Percentiles rank a stretch among this genome's conserved stretches.
Conservation (phyloP, 1,284 basidiomycete species). For the Malassezia sp. region DNA sequence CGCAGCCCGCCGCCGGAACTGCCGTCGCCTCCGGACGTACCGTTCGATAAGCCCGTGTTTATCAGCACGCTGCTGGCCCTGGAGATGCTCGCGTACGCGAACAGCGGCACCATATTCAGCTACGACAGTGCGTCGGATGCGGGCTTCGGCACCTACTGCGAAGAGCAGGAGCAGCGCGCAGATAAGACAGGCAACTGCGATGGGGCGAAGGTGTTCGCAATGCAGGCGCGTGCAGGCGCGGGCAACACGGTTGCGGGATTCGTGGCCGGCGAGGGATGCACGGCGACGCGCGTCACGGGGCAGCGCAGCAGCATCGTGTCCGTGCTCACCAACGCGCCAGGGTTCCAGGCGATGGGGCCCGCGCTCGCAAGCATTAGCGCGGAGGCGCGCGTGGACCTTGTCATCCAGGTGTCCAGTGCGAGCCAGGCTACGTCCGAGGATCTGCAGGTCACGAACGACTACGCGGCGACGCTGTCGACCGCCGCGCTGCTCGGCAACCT, state of each 20-base stretch:
- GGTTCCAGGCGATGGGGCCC: constrained; percentile 40
- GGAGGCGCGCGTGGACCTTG: constrained; percentile 24
- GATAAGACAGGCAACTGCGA: constrained; percentile 18
- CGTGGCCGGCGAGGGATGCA: constrained; percentile 25
- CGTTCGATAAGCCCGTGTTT: constrained; percentile 3
- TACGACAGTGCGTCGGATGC: constrained; percentile 42
- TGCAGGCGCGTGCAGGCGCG: constrained; percentile 56
- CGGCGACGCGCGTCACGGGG: constrained; percentile 19
- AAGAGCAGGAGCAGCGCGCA: constrained; percentile 27
- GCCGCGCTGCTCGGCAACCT: constrained; percentile 28
- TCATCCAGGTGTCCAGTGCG: constrained; percentile 43
- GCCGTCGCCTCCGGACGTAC: not conserved
- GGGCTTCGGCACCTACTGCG: constrained; percentile 36
- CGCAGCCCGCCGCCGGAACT: not conserved
- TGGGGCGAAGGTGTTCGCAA: constrained; percentile 35
- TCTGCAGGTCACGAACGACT: constrained; percentile 39
- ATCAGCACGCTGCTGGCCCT: constrained; percentile 30
- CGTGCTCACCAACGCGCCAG: constrained; percentile 40
- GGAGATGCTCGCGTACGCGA: constrained; percentile 37
- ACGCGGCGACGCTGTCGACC: constrained; percentile 38
- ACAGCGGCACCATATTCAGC: constrained; percentile 39
- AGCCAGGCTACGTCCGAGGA: constrained; percentile 26
- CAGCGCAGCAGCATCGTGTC: constrained; percentile 30
- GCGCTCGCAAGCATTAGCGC: constrained; percentile 27
- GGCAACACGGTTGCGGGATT: constrained; percentile 41